Base-by-base conservation (phyloP, 1,284 basidiomycete species). In the Cryptococcus maquisensis region DNA sequence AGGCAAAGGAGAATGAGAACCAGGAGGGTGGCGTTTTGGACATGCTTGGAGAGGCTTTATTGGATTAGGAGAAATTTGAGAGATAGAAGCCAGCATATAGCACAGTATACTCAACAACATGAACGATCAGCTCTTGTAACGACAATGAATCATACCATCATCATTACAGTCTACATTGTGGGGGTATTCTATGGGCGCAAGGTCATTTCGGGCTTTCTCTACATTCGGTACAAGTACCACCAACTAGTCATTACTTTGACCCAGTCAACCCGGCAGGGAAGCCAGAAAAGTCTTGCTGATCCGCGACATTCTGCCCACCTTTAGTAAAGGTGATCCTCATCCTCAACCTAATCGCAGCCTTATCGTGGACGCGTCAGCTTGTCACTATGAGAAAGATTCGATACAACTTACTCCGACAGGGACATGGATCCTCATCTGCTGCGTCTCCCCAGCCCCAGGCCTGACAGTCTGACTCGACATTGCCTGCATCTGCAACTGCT, bases 401-500 rank as follows among this genome's bases (percentile, higher is more conserved):
- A 23, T 46, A 51, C 26, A 16, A 83, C 90, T 78, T 68, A 94
- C 92, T 26, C 91, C 92, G 4, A 82, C 81, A 7, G 91, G 91
- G 8, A 89, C 91, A 49, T 92, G 82, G 28, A 99, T 85, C 10
- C 93, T 83, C 86, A 99, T 86, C 68, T 95, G 91, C 74, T 98
- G 96, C 16, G 92, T 96, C 76, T 97, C 95, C 18, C 83, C 83
- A 9, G 83, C 77, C 1, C 91, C 92, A 0, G 91, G 86, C 15
- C 76, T 78, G 23, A 98, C 81, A 51, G 84, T 85, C 10, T 87
- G 78, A 73, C 86, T 93, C 8, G 91, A 93, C 86, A 98, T 98
- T 5, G 95, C 90, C 56, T 93, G 82, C 95, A 99, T 98, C 73
- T 98, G 94, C 55, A 99, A 75, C 72, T 97, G 94, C 79, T 98